Evolutionary conservation across 768 basidiomycete species (phyloP).

Genomic region (Rhodotorula sphaerocarpa): DNA sequence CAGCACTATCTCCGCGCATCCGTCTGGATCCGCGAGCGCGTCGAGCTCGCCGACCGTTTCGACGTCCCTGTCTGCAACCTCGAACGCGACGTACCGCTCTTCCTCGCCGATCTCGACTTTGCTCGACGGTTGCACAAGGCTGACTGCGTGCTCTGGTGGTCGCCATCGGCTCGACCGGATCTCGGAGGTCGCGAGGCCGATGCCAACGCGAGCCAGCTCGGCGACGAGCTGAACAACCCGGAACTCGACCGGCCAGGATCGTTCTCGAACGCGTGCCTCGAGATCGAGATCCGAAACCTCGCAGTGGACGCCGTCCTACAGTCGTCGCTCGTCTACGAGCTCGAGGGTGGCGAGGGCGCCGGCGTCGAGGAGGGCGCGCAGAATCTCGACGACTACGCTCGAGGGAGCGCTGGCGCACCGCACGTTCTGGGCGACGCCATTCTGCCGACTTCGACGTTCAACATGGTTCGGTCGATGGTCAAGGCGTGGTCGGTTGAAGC

Average conservation of each 20-base stretch:
- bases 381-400: conserved; percentile 80
- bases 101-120: conserved; percentile 80
- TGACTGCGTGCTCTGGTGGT: conserved; percentile 96
- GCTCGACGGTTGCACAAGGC: conserved; percentile 77
- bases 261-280: conserved; percentile 86
- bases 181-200: conserved; percentile 89
- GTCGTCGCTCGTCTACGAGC: conserved; percentile 87
- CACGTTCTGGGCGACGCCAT: conserved; percentile 81
- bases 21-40: conserved; percentile 66
- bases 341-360: conserved; percentile 66
- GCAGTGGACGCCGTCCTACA: conserved; percentile 91
- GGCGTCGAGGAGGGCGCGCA: conserved; percentile 76
- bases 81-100: conserved; percentile 79
- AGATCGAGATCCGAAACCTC: conserved; percentile 79
- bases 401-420: conserved; percentile 53
- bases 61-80: conserved; percentile 78
- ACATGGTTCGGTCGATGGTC: conserved; percentile 74
- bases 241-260: conserved; percentile 77
- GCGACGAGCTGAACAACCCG: conserved; percentile 63
- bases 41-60: conserved; percentile 77
- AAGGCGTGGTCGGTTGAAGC: conserved; percentile 80
- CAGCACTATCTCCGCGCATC: conserved; percentile 70
- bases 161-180: conserved; percentile 75
- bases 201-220: conserved; percentile 53
- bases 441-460: conserved; percentile 76